Base-by-base conservation (phyloP, 2,329 filamentous ascomycete species). In the Juglanconis sp. region DNA sequence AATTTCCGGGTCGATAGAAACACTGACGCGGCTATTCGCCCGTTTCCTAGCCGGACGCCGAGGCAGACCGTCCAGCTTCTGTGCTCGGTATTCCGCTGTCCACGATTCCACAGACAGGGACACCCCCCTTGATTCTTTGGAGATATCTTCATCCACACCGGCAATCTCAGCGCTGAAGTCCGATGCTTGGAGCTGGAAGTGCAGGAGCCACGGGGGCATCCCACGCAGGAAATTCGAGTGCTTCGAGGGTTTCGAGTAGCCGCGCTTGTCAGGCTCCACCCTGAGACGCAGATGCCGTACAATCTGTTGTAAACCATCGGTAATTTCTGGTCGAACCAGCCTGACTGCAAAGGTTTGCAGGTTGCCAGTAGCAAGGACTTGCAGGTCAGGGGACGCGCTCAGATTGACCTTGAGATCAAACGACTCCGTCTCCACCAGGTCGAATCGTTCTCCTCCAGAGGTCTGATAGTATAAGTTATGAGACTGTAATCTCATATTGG, bases 391-490 rank as follows among this genome's bases (percentile, higher is more conserved):
- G 4, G 90, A 87, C 5, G 94, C 94, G 65, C 86, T 94, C 11
- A 98, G 77, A 68, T 96, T 89, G 0, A 91, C 77, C 69, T 94
- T 96, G 59, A 97, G 74, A 68, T 99, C 95, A 60, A 97, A 84
- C 1, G 88, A 90, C 69, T 99, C 94, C 0, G 90, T 96, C 40
- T 92, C 87, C 3, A 98, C 82, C 5, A 99, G 80, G 68, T 96
- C 92, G 69, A 96, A 94, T 55, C 92, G 88, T 62, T 87, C 86
- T 5, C 92, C 90, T 9, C 87, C 85, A 30, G 89, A 88, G 0
- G 92, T 96, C 70, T 97, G 96, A 71, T 99, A 99, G 73, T 98
- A 99, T 1, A 99, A 81, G 65, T 92, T 86, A 71, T 97, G 92
- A 1, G 91, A 90, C 64, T 94, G 88, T 60, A 98, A 79, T 50